Base-by-base conservation (phyloP, 176 grass and related monocot genomes). In the Leersia perrieri region DNA sequence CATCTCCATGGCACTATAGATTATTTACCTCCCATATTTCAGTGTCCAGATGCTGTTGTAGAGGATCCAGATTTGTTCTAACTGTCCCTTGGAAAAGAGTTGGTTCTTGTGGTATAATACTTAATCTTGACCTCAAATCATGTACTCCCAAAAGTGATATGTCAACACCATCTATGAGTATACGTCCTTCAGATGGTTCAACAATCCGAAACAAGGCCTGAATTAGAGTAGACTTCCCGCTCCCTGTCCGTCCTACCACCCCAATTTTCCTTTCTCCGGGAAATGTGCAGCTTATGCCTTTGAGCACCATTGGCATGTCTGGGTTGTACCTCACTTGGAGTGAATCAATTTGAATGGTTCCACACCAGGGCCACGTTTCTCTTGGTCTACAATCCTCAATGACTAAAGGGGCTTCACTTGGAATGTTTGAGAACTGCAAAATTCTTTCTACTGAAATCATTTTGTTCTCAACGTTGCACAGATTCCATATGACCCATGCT, bases 381-480 rank as follows among this genome's bases (percentile, higher is more conserved):
- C 18, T 76, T 77, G 91, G 89, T 66, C 79, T 89, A 64, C 35
- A 84, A 3, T 94, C 72, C 69, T 92, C 86, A 22, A 94, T 79
- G 36, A 94, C 84, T 60, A 86, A 63, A 9, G 92, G 95, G 12
- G 88, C 68, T 70, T 98, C 95, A 33, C 90, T 94, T 27, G 83
- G 83, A 66, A 90, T 92, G 63, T 65, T 85, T 31, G 90, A 90
- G 69, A 92, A 92, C 63, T 98, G 95, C n/a, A 98, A 71, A 77
- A 94, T 94, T 80, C 95, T 94, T 84, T 98, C 95, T 66, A 98
- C 95, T 9, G 88, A 94, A 39, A 98, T 98, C 83, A 98, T 98
- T 66, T 94, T 98, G 66, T 98, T 98, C 81, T 98, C 95, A 60
- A 98, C 92, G 63, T 94, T 72, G 40, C 95, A 98, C 26, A 98